Conservation (phyloP, 2,329 filamentous ascomycete genomes). For the Microsporum canis region DNA sequence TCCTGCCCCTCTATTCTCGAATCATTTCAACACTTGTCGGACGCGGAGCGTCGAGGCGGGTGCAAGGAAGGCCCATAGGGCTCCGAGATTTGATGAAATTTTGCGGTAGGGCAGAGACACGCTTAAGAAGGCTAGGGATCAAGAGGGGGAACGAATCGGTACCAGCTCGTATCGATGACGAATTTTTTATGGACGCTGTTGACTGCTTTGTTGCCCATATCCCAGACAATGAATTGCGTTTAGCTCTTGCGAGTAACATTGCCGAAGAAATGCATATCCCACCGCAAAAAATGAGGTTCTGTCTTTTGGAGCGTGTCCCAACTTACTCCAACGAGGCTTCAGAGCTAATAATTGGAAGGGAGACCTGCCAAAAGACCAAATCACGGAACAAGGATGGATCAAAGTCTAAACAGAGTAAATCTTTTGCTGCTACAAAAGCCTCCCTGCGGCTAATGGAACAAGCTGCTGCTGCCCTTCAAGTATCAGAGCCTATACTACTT, state of each 20-base stretch:
- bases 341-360: constrained; percentile 55
- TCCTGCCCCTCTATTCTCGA: constrained; percentile 47
- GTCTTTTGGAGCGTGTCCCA: constrained; percentile 62
- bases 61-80: constrained; percentile 47
- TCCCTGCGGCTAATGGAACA: constrained; percentile 79
- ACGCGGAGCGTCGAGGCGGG: constrained; percentile 28
- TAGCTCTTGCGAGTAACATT: constrained; percentile 48
- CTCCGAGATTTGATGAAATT: constrained; percentile 82
- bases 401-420: constrained; percentile 35
- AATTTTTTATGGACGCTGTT: constrained; percentile 85
- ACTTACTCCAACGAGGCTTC: constrained; percentile 51
- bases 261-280: constrained; percentile 82
- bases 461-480: constrained; percentile 67
- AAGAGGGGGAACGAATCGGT: constrained; percentile 59
- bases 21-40: constrained; percentile 30
- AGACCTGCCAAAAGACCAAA: constrained; percentile 47
- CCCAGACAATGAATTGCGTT: constrained; percentile 52
- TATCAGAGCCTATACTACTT: constrained; percentile 78
- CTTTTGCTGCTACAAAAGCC: constrained; percentile 81
- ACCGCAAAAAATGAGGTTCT: constrained; percentile 67
- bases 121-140: constrained; percentile 48
- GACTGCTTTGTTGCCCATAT: constrained; percentile 85
- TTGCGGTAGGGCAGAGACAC: constrained; percentile 62
- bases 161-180: constrained; percentile 59
- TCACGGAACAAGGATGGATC: constrained; percentile 27